These are phyloP conservation scores for Butyriboletus loyo DNA, from an alignment of 768 basidiomycete genomes.

Conservation along the genomic window DNA sequence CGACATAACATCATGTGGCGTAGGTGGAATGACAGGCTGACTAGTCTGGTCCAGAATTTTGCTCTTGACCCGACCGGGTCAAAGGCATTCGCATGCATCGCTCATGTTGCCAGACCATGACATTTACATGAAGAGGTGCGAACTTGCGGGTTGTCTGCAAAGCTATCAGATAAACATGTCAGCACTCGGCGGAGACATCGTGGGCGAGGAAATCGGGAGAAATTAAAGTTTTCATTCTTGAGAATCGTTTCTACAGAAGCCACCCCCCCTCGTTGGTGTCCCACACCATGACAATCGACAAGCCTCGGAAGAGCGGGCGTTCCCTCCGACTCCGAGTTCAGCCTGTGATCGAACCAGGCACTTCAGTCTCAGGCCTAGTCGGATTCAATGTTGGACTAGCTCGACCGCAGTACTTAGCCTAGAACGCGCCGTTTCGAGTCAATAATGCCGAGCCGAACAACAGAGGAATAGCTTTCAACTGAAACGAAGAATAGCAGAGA, in stretches of 20 bases:
- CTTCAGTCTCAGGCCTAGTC: neutral
- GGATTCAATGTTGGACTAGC: neutral
- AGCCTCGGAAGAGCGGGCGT: no score
- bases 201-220: constrained; percentile 5
- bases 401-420: neutral
- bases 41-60: constrained; percentile 4
- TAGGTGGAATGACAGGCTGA: neutral
- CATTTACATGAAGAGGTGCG: constrained; percentile 5
- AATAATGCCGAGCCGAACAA: neutral
- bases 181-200: constrained; percentile 4
- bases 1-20: constrained; percentile 16
- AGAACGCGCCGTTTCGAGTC: neutral
- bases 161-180: constrained; percentile 11
- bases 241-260: constrained; percentile 5
- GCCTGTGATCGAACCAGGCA: constrained; percentile 10
- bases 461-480: neutral
- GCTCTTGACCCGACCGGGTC: constrained; percentile 7
- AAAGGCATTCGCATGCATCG: constrained; percentile 21
- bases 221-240: constrained; percentile 8
- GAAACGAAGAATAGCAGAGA: neutral
- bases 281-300: neutral
- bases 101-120: neutral
- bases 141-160: neutral
- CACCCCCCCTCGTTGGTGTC: neutral
- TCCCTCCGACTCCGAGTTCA: neutral